Evolutionary conservation across 1,284 basidiomycete species (phyloP).

Genomic region (Coniferiporia sulphurascens): DNA sequence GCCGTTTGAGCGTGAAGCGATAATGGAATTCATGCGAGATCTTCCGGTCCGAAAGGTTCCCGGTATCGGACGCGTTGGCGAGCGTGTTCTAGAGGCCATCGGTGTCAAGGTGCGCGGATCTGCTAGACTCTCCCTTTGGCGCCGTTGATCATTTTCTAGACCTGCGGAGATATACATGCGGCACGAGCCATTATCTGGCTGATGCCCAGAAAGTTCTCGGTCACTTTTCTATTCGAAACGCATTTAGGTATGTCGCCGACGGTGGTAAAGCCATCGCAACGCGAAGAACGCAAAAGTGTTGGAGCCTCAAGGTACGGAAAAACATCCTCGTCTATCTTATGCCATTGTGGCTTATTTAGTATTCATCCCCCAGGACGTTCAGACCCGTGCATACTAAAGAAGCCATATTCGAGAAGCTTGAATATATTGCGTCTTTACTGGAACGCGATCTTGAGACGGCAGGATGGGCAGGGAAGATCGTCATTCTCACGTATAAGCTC

Average conservation of each 20-base stretch:
- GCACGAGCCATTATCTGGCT: conserved; percentile 68
- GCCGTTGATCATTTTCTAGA: conserved; percentile 39
- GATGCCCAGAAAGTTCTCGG: conserved; percentile 82
- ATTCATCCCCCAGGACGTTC: conserved; percentile 59
- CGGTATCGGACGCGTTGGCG: conserved; percentile 84
- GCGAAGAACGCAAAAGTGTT: conserved; percentile 85
- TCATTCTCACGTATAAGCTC: conserved; percentile 78
- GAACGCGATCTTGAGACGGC: conserved; percentile 67
- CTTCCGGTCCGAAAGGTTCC: conserved; percentile 81
- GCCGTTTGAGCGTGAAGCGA: conserved; percentile 57
- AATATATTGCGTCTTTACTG: conserved; percentile 75
- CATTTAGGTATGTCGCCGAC: conserved; percentile 85
- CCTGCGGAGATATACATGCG: conserved; percentile 79
- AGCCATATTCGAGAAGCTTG: conserved; percentile 66
- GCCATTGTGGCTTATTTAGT: neutral
- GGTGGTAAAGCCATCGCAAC: conserved; percentile 62
- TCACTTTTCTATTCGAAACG: conserved; percentile 67
- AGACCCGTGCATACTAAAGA: conserved; percentile 58
- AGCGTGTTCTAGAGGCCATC: conserved; percentile 79
- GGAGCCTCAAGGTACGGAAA: conserved; percentile 72
- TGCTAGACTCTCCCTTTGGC: conserved; percentile 1
- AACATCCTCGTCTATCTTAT: conserved; percentile 9
- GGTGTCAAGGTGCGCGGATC: conserved; percentile 63
- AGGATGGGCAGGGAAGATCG: conserved; percentile 71
- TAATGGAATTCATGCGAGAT: conserved; percentile 70